These are phyloP conservation scores for Cercospora janseana DNA, from an alignment of 2,329 filamentous ascomycete species.

Conservation along the genomic window DNA sequence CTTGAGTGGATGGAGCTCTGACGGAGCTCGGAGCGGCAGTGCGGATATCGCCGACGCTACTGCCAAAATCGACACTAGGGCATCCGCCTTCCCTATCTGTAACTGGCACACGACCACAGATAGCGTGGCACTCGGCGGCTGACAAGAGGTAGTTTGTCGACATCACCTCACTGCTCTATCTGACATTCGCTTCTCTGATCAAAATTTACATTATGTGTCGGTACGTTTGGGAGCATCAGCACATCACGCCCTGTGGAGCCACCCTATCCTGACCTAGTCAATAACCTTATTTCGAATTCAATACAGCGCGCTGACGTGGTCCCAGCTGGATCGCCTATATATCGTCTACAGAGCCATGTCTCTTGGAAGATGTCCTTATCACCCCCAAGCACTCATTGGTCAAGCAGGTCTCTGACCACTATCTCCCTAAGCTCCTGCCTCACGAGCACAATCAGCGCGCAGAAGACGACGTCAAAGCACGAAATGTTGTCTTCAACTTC, in stretches of 20 bases:
- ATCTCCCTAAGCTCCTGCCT: constrained; percentile 53
- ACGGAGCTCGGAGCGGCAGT: constrained; percentile 1
- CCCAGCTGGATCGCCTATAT: constrained; percentile 58
- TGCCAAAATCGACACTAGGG: not conserved
- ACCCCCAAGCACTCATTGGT: constrained; percentile 45
- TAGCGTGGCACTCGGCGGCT: too few relatives aligned
- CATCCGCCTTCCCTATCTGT: constrained; percentile 5
- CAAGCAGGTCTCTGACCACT: constrained; percentile 53
- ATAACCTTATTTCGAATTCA: not conserved
- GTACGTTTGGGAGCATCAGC: too few relatives aligned
- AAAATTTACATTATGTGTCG: constrained; percentile 34
- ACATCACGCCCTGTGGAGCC: constrained; percentile 36
- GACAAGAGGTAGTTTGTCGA: too few relatives aligned
- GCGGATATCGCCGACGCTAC: not conserved
- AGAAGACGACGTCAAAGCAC: constrained; percentile 47
- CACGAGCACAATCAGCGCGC: constrained; percentile 47
- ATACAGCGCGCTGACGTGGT: constrained; percentile 1
- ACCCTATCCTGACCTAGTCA: too few relatives aligned
- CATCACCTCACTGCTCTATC: too few relatives aligned
- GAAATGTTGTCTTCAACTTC: constrained; percentile 55
- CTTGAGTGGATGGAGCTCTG: not conserved
- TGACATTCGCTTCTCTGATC: not conserved
- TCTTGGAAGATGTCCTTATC: constrained; percentile 56
- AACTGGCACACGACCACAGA: constrained; percentile 3
- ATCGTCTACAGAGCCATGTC: constrained; percentile 52